Conservation (phyloP, 768 basidiomycete genomes). For the Suillus subaureus region DNA sequence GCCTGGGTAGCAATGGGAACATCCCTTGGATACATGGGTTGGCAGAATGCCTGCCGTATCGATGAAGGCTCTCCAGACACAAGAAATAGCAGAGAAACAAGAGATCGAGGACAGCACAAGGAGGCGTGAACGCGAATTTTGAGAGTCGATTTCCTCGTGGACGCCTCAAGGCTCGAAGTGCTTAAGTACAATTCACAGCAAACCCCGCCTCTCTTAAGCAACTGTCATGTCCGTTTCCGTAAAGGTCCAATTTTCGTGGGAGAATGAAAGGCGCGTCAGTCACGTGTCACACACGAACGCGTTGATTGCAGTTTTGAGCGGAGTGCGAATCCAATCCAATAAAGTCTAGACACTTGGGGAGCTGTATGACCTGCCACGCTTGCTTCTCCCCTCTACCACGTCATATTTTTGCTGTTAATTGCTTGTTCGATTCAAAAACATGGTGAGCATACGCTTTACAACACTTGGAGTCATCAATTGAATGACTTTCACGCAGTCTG, state of each 20-base stretch:
- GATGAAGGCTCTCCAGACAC: constrained; percentile 10
- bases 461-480: neutral
- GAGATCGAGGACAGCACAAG: constrained; percentile 13
- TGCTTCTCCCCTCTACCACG: constrained; percentile 20
- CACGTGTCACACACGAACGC: constrained; percentile 33
- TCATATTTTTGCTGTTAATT: constrained; percentile 17
- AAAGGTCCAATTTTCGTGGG: constrained; percentile 17
- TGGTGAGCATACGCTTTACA: constrained; percentile 32
- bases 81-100: constrained; percentile 14
- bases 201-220: constrained; percentile 10
- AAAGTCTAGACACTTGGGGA: constrained; percentile 32
- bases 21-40: constrained; percentile 34
- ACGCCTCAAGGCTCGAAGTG: constrained; percentile 29
- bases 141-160: constrained; percentile 30
- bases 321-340: constrained; percentile 34
- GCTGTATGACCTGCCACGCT: neutral
- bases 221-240: constrained; percentile 10
- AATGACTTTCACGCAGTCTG: constrained; percentile 40
- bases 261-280: constrained; percentile 26
- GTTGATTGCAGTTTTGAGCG: constrained; percentile 31
- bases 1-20: constrained; percentile 36
- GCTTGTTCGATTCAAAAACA: constrained; percentile 19
- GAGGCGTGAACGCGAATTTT: constrained; percentile 23
- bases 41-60: constrained; percentile 33
- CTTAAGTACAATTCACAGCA: constrained; percentile 8